Conservation (phyloP, 108 stramenopile genomes). For the Fragilaria radians region DNA sequence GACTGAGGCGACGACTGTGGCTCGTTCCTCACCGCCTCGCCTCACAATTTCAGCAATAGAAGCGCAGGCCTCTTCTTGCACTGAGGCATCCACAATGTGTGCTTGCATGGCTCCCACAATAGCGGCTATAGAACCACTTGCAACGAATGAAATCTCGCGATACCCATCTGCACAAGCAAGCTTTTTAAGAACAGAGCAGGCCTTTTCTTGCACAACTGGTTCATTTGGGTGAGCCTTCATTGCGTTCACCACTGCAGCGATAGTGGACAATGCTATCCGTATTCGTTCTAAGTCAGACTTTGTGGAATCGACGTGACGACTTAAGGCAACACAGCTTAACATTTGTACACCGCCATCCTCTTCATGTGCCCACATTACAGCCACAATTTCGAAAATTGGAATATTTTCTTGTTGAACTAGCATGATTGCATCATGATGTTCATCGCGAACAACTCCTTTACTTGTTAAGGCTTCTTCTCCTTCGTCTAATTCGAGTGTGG, state of each 20-base stretch:
- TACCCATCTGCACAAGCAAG: conserved; percentile 59
- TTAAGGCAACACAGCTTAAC: conserved; percentile 69
- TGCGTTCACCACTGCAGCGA: conserved; percentile 71
- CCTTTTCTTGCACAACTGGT: conserved; percentile 80
- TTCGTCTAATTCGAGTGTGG: conserved; percentile 26
- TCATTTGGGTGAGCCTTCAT: conserved; percentile 89
- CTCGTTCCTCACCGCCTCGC: conserved; percentile 65
- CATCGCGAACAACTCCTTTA: conserved; percentile 56
- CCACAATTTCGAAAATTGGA: conserved; percentile 53
- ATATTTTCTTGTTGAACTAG: conserved; percentile 64
- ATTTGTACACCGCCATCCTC: conserved; percentile 86
- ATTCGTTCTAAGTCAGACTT: conserved; percentile 9
- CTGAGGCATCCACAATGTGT: conserved; percentile 69
- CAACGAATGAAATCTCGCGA: conserved; percentile 76
- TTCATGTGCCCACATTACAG: conserved; percentile 84
- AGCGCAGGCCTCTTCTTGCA: conserved; percentile 71
- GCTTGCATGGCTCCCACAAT: conserved; percentile 86
- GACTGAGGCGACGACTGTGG: conserved; percentile 70
- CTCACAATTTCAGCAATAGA: conserved; percentile 65
- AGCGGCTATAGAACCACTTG: conserved; percentile 74
- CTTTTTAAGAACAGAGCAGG: conserved; percentile 45
- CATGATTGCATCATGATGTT: conserved; percentile 85
- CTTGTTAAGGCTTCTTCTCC: conserved; percentile 27
- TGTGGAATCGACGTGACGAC: conserved; percentile 20
- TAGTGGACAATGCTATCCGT: conserved; percentile 59